phyloP scores from a whole-genome alignment of 805 yeast genomes.

The Saccharomycopsis javanensis region DNA sequence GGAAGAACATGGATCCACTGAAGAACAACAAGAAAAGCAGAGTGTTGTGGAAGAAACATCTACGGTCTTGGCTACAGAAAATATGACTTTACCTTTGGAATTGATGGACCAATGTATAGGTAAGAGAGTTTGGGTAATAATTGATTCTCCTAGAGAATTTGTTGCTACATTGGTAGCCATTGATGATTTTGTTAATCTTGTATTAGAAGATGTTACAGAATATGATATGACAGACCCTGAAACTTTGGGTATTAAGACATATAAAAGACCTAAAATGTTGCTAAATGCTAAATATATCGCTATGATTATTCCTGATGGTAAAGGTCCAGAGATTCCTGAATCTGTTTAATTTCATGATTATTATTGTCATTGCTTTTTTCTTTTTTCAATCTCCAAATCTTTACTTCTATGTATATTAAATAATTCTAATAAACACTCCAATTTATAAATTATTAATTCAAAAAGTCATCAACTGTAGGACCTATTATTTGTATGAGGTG shows the following conservation, averaged over 20 bases:
- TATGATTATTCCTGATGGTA: constrained; percentile 32
- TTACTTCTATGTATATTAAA: neutral
- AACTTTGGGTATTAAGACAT: constrained; percentile 28
- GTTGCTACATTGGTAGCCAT: constrained; percentile 85
- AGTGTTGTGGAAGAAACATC: constrained; percentile 12
- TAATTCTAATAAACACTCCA: neutral
- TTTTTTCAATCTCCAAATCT: neutral
- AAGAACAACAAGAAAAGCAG: neutral
- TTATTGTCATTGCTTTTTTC: neutral
- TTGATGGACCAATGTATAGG: constrained; percentile 84
- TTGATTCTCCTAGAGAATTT: constrained; percentile 58
- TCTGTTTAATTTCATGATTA: neutral
- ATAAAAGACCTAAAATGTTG: constrained; percentile 44
- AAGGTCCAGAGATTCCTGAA: constrained; percentile 3
- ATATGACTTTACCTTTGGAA: constrained; percentile 58
- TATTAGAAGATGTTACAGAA: constrained; percentile 73
- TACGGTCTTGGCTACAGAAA: constrained; percentile 2
- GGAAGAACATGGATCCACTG: too few species aligned
- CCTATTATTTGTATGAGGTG: too few species aligned
- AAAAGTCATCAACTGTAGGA: neutral
- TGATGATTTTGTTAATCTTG: constrained; percentile 91
- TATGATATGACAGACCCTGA: constrained; percentile 32
- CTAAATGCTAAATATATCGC: constrained; percentile 65
- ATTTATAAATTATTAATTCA: too few species aligned
- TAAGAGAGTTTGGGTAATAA: constrained; percentile 62